These are phyloP conservation scores for Chaetomium strumarium DNA, from an alignment of 2,329 filamentous ascomycete genomes.

Conservation along the genomic window DNA sequence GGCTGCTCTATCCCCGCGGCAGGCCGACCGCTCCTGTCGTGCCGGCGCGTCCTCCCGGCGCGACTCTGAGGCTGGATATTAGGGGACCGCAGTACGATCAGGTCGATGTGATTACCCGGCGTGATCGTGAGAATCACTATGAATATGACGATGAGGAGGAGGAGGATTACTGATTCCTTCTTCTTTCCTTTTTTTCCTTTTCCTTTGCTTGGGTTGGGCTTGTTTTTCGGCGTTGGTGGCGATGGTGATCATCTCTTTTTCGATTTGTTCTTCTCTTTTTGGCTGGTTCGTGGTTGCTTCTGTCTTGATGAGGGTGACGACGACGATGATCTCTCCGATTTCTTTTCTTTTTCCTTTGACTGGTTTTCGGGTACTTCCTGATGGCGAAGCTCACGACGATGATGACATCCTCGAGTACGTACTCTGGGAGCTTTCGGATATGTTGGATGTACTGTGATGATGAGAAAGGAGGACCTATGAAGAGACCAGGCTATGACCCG, in stretches of 20 bases:
- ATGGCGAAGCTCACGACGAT: too few species aligned
- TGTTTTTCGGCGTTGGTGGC: background rate
- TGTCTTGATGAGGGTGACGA: too few species aligned
- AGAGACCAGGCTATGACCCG: too few species aligned
- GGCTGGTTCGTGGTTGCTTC: too few species aligned
- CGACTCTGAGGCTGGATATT: too few species aligned
- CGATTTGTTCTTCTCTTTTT: background rate
- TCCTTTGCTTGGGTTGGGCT: background rate
- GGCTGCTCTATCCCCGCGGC: background rate
- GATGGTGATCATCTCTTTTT: background rate
- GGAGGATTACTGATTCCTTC: background rate
- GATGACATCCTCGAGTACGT: too few species aligned
- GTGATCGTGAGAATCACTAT: background rate
- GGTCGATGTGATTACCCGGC: background rate
- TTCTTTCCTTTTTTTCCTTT: background rate
- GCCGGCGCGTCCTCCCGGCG: too few species aligned
- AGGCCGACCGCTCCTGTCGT: background rate
- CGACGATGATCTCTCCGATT: too few species aligned
- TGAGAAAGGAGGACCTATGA: too few species aligned
- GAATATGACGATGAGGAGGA: background rate
- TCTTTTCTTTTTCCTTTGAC: background rate
- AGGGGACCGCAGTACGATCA: background rate
- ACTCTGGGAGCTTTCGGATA: too few species aligned
- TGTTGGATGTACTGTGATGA: too few species aligned
- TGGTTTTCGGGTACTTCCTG: too few species aligned